Conservation (phyloP, 345 rosid genomes). For the Firmiana major region DNA sequence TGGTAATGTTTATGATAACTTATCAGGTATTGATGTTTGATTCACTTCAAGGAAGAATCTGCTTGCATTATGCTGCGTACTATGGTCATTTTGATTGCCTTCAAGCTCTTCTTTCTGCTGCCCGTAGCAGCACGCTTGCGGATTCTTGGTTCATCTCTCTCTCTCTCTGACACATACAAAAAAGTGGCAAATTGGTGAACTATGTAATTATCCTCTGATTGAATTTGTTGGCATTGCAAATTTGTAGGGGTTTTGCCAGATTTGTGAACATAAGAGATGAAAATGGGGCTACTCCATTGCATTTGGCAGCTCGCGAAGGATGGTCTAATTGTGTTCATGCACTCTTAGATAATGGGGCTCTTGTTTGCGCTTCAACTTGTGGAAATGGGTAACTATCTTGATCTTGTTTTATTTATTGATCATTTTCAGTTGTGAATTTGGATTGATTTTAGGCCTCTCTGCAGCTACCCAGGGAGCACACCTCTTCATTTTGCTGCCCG, state of each 20-base stretch:
- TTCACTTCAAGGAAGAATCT: constrained; percentile 82
- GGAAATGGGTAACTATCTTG: constrained; percentile 43
- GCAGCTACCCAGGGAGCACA: constrained; percentile 90
- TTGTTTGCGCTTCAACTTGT: constrained; percentile 50
- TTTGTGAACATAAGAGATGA: constrained; percentile 54
- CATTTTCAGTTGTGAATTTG: neutral
- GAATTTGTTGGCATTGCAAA: neutral
- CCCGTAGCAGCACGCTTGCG: constrained; percentile 73
- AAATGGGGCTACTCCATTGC: constrained; percentile 49
- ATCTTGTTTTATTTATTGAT: neutral
- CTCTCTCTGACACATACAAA: neutral
- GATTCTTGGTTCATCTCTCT: constrained; percentile 86
- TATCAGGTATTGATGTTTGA: constrained; percentile 88
- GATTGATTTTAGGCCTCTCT: constrained; percentile 12
- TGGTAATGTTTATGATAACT: neutral
- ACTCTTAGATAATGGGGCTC: constrained; percentile 52
- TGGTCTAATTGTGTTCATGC: constrained; percentile 43
- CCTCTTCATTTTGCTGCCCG: constrained; percentile 99
- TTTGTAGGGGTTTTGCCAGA: constrained; percentile 48
- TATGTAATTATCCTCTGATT: neutral
- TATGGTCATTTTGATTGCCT: constrained; percentile 84
- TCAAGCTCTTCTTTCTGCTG: constrained; percentile 71
- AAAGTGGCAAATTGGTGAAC: neutral
- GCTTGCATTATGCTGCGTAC: constrained; percentile 92
- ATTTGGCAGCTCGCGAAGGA: constrained; percentile 51